phyloP scores from a whole-genome alignment of 805 yeast species.

The Cyberlindnera amylophila region DNA sequence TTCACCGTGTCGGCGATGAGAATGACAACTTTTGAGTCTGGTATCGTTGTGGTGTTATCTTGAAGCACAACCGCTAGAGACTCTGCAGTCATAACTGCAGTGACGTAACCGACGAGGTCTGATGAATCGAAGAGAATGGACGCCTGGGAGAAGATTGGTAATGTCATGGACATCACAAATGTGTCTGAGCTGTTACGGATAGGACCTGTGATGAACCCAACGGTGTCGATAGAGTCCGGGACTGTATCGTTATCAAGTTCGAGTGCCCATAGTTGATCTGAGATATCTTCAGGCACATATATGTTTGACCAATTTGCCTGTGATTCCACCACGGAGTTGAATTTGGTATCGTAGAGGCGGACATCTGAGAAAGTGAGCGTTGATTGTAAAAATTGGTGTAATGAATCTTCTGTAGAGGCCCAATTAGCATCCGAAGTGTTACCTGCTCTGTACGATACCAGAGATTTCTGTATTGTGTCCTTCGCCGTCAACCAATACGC shows the following conservation, averaged over 20 bases:
- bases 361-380: slow-evolving; percentile 63
- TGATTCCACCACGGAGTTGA: slow-evolving; percentile 43
- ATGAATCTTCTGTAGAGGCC: slow-evolving; percentile 41
- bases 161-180: slow-evolving; percentile 67
- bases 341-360: slow-evolving; percentile 59
- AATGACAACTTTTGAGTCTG: slow-evolving; percentile 9
- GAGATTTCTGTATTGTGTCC: slow-evolving; percentile 55
- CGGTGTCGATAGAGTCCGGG: slow-evolving; percentile 35
- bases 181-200: slow-evolving; percentile 35
- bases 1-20: slow-evolving; percentile 25
- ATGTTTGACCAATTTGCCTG: slow-evolving; percentile 38
- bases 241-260: slow-evolving; percentile 42
- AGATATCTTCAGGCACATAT: slow-evolving; percentile 28
- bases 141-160: slow-evolving; percentile 72
- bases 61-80: slow-evolving; percentile 32
- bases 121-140: slow-evolving; percentile 51
- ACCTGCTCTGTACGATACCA: slow-evolving; percentile 67
- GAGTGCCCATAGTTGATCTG: slow-evolving; percentile 47
- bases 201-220: slow-evolving; percentile 68
- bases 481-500: slow-evolving; percentile 59
- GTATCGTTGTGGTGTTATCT: slow-evolving; percentile 14
- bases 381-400: slow-evolving; percentile 61
- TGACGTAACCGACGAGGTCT: slow-evolving; percentile 64
- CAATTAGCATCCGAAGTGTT: slow-evolving; percentile 52
- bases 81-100: slow-evolving; percentile 51